Base-by-base conservation (phyloP, 345 rosid species). In the Linum usitatissimum region DNA sequence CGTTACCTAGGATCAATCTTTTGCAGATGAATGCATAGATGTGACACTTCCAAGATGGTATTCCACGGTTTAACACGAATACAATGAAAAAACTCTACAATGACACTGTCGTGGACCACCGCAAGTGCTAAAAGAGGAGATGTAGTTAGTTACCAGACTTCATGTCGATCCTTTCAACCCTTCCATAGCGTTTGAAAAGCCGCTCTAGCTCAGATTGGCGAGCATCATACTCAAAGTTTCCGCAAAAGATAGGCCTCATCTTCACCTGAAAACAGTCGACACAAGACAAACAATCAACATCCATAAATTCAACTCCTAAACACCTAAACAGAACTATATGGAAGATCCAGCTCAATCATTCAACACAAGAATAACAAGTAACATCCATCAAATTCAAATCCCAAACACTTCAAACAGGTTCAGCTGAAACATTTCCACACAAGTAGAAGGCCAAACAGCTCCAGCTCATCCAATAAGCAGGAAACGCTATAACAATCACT, bases 221-320 rank as follows among this genome's bases (percentile, higher is more conserved):
- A 4, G 93, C 95, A 77, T 89, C 95, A 59, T 85, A 89, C 79
- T 92, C 98, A 66, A 89, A 85, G 75, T 92, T 92, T 6, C 96
- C 96, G 58, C 98, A 92, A 68, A 92, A 92, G 64, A 92, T 86
- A 4, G 96, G 85, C 81, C 71, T 89, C 98, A 85, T 86, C 30
- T 59, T 79, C 10, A 53, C 60, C 48, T 9, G 42, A 31, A 38
- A 30, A 17, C 31, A 45, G 42, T 53, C 18, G 15, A 69, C 1
- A 23, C 3, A 15, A 6, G 20, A 18, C 10, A 57, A 53, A 10
- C 1, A 68, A 63, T 17, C 0, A 31, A 6, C 3, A 40, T 40
- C 13, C n/a, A n/a, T 40, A 40, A 40, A 40, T 40, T 40, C 8
- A 4, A 40, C 13, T 12, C 10, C 48, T 1, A 40, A 7, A 7